Conservation (phyloP, 1,284 basidiomycete genomes). For the Cutaneotrichosporon sp. region DNA sequence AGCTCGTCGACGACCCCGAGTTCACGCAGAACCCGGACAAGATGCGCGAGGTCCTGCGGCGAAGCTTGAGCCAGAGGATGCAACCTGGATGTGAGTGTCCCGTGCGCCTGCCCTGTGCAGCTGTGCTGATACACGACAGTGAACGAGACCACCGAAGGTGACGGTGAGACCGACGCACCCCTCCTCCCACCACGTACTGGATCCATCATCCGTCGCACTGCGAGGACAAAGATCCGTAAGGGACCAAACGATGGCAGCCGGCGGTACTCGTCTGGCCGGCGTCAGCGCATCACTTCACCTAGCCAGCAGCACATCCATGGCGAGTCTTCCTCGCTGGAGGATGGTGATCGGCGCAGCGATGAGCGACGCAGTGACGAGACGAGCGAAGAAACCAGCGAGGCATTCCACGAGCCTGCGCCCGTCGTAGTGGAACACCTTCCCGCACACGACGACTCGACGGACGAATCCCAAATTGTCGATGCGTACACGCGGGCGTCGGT, state of each 20-base stretch:
- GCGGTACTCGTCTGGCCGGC: constrained; percentile 62
- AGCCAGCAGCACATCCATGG: constrained; percentile 3
- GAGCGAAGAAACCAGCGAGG: constrained; percentile 23
- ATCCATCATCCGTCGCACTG: constrained; percentile 81
- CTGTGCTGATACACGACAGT: constrained; percentile 17
- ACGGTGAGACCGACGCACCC: constrained; percentile 63
- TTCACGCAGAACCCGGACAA: constrained; percentile 78
- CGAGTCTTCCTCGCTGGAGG: constrained; percentile 12
- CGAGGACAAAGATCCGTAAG: constrained; percentile 94
- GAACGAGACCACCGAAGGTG: constrained; percentile 21
- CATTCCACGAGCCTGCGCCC: constrained; percentile 21
- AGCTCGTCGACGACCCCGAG: constrained; percentile 83
- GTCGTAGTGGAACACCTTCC: not conserved
- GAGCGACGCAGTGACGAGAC: constrained; percentile 28
- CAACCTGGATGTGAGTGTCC: constrained; percentile 71
- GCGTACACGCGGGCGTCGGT: constrained; percentile 61
- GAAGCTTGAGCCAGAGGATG: constrained; percentile 84
- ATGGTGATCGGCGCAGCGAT: constrained; percentile 15
- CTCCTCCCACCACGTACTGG: constrained; percentile 85
- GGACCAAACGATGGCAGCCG: constrained; percentile 67
- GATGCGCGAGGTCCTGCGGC: constrained; percentile 75
- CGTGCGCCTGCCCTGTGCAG: not conserved
- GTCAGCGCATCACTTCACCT: constrained; percentile 45
- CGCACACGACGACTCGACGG: constrained; percentile 58
- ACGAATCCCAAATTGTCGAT: constrained; percentile 77